Base-by-base conservation (phyloP, 2,329 filamentous ascomycete species). In the Fusarium sp. region DNA sequence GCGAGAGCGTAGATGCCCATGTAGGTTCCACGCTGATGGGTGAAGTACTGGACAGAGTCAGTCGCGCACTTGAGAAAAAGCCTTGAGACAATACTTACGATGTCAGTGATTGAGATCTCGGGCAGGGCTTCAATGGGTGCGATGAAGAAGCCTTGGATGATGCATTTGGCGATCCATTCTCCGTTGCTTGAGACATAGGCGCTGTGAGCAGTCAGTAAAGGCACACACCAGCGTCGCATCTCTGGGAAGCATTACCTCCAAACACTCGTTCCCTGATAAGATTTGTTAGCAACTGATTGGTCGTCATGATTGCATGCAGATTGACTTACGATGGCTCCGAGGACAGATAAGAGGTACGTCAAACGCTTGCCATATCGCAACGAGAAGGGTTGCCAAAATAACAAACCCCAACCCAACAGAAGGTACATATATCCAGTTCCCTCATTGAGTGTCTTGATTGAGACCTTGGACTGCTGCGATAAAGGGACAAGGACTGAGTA, bases 341-440 rank as follows among this genome's bases (percentile, higher is more conserved):
- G 58, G 15, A 84, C 76, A 1, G 83, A 84, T 28, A 82, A 47
- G 10, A 85, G 70, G 59, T 85, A 85, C 5, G 54, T 51, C 62
- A 67, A 18, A 0, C 84, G 78, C 70, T 85, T 85, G 57, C 85
- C 85, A 60, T 85, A 86, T 48, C 83, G 81, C 18, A 85, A 75
- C 0, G 85, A 83, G 22, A 86, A 81, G 1, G 85, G 84, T 68
- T 86, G 85, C 85, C 85, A 86, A 62, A 86, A 82, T 12, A 87
- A 71, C 30, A 84, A 77, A 1, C 83, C 80, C 82, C 82, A 86
- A 5, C 85, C 85, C 2, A 84, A 72, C n/a, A 86, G 78, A 5
- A 87, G 75, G 36, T 84, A 85, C 82, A 83, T 83, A 63, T 80
- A 82, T 0, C 83, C 82, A 0, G 83, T 83, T 3, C 83, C 82